Base-by-base conservation (phyloP, 176 grass and related monocot genomes). In the Puya raimondii region DNA sequence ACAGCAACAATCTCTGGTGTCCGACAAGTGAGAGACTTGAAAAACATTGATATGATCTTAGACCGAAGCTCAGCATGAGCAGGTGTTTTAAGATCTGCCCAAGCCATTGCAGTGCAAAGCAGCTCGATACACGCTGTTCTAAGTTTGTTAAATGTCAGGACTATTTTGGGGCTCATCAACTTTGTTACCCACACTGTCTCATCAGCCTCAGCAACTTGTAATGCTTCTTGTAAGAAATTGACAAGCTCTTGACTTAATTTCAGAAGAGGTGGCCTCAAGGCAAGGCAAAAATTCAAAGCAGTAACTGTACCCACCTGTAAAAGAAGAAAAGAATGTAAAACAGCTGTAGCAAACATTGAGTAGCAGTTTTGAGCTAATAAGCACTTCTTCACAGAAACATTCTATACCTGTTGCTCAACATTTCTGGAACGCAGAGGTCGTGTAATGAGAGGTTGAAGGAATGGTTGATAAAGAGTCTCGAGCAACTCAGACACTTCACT, bases 181-280 rank as follows among this genome's bases (percentile, higher is more conserved):
- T 92, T 99, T 51, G 94, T 99, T 23, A 93, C 90, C 94, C 90
- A 99, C 26, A 91, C 80, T 42, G 90, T 91, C 77, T 93, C 94
- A 93, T 99, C 94, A 81, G 94, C 89, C 85, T 99, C 94, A 0
- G 94, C 94, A 80, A 99, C 93, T 84, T 99, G 94, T 57, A 99
- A 69, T 70, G 94, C 94, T 79, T 99, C 94, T 93, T 99, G 94
- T 75, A 99, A 85, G 77, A 99, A 99, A 63, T 86, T 99, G 56
- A 99, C 84, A 2, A 99, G 87, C 51, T 93, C 94, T 51, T 82
- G 75, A 47, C 90, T 86, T 67, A 99, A 77, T 71, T 99, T 99
- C 49, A 99, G 87, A 78, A 99, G 90, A 74, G 94, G 94, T 26
- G 94, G 94, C 70, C 94, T 90, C 21, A 99, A 83, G 47, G 90